Evolutionary conservation across 2,329 filamentous ascomycete genomes (phyloP).

Genomic region (Pezicula carpinea): DNA sequence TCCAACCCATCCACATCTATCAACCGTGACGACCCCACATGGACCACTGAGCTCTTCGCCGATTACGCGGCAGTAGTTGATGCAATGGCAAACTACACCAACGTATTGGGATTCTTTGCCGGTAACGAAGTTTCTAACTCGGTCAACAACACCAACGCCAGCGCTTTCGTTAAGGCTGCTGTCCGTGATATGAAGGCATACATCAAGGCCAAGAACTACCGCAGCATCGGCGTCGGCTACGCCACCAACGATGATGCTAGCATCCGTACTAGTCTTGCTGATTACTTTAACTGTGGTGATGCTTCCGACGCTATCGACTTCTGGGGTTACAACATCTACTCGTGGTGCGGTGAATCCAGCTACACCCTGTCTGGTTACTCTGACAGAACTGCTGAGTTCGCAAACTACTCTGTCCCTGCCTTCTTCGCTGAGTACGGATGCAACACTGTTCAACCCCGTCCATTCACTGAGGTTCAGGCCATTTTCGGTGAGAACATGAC

Average conservation of each 20-base stretch:
- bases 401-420: constrained; percentile 83
- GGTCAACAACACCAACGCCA: constrained; percentile 81
- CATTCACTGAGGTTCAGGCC: constrained; percentile 78
- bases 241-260: constrained; percentile 88
- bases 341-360: constrained; percentile 87
- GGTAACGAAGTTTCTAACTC: constrained; percentile 96
- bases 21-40: constrained; percentile 72
- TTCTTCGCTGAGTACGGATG: constrained; percentile 99
- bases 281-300: constrained; percentile 92
- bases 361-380: constrained; percentile 76
- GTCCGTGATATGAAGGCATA: constrained; percentile 95
- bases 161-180: constrained; percentile 94
- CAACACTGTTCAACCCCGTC: constrained; percentile 66
- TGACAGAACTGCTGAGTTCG: constrained; percentile 79
- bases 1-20: constrained; percentile 79
- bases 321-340: constrained; percentile 99
- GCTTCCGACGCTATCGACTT: constrained; percentile 74
- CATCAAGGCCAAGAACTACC: constrained; percentile 75
- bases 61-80: constrained; percentile 86
- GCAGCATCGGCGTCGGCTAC: constrained; percentile 84
- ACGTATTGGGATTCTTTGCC: constrained; percentile 95
- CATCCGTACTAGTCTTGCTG: constrained; percentile 75
- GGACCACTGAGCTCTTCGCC: constrained; percentile 72
- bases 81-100: constrained; percentile 74
- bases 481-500: constrained; percentile 82